Evolutionary conservation across 768 basidiomycete genomes (phyloP).

Genomic region (Filobasidium wieringae): DNA sequence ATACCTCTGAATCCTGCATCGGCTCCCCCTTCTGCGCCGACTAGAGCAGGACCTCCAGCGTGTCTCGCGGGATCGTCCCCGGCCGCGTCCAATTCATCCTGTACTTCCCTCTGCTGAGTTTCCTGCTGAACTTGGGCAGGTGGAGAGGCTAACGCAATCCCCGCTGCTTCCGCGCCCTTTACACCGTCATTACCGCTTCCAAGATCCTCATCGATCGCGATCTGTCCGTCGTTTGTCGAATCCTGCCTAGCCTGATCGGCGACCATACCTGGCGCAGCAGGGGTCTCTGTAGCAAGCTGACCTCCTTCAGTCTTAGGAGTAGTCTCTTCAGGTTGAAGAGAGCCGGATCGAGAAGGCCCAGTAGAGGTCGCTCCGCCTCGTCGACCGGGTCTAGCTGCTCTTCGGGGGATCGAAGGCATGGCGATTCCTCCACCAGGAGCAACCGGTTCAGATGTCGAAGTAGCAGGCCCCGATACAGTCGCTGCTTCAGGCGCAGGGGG

Average conservation of each 20-base stretch:
- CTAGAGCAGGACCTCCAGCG: constrained; percentile 6
- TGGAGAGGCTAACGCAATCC: constrained; percentile 30
- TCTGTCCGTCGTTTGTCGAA: constrained; percentile 27
- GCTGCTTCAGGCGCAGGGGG: background rate
- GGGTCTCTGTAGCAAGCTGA: background rate
- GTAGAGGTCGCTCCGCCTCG: constrained; percentile 8
- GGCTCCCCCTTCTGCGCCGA: constrained; percentile 16
- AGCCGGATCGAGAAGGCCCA: constrained; percentile 12
- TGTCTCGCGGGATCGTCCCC: background rate
- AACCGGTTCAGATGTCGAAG: too few relatives aligned
- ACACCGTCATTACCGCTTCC: constrained; percentile 26
- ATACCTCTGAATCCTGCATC: constrained; percentile 10
- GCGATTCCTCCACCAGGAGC: constrained; percentile 5
- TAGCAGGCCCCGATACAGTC: too few relatives aligned
- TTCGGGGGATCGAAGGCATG: constrained; percentile 20
- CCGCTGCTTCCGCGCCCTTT: constrained; percentile 33
- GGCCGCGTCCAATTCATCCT: background rate
- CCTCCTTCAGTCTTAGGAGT: background rate
- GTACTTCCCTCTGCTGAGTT: background rate
- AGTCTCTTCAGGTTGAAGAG: constrained; percentile 20
- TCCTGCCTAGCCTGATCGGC: background rate
- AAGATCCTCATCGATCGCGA: constrained; percentile 22
- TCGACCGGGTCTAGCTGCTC: constrained; percentile 18
- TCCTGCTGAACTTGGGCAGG: background rate
- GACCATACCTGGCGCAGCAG: background rate